Evolutionary conservation across 2,329 filamentous ascomycete genomes (phyloP), one percentile per base, ranked within the genome.

Genomic region (Clarireedia homoeocarpa): DNA sequence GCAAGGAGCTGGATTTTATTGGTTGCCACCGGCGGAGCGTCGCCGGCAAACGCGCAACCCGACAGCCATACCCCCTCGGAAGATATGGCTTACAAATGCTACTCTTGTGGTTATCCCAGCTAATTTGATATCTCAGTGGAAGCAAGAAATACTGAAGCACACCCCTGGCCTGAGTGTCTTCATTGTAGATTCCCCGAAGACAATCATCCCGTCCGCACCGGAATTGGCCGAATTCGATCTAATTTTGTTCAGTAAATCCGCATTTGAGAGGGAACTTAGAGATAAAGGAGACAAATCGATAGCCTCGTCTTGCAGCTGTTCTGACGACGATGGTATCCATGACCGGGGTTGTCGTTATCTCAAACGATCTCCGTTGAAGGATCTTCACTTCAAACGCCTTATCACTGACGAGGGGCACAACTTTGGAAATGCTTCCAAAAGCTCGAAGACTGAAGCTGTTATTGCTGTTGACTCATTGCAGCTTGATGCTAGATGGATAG

Each of bases 361-460:
- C 49, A 56, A 27, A 46, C 55, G n/a, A 47, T 88, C 83, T 1
- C 81, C 86, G 0, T 71, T 96, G 17, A 82, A 83, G 40, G 71
- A 81, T 6, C 71, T 96, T 3, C 90, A 89, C 63, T 96, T 92
- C 79, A 85, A 96, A 64, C 80, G 92, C 1, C 85, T 95, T 48
- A 91, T 97, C 47, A 86, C 95, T 17, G 92, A 97, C 61, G 92
- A 96, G 75, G 92, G 92, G 0, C 91, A 96, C 68, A 87, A 81
- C 58, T 84, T 96, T 57, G 89, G 89, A 0, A 86, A 88, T 39
- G 81, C 80, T 0, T 78, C 72, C 2, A 70, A 71, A 5, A 74
- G 74, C 9, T 75, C 74, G 51, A 82, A 77, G 62, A 89, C 83
- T 46, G 75, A 79, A 42, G 65, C 83, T 5, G 72, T 81, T 20